A percentile compares a stretch with the other conserved stretches of the same genome.
Conservation (phyloP, 1,284 basidiomycete species). For the Moesziomyces globuligerus region DNA sequence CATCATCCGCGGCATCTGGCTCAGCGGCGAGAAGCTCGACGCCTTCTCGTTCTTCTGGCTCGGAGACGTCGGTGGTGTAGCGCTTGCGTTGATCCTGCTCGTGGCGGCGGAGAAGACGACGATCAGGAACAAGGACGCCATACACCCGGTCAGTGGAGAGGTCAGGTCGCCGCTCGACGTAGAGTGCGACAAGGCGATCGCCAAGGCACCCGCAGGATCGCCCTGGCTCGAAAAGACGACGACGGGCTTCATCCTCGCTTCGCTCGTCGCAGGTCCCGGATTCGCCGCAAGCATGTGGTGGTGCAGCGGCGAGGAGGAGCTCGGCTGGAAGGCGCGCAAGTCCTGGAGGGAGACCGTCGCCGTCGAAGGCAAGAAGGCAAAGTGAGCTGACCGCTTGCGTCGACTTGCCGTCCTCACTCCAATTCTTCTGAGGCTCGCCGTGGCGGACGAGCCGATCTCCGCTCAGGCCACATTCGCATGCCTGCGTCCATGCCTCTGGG, state of each 20-base stretch:
- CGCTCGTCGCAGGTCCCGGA: slow-evolving; percentile 39
- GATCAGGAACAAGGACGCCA: slow-evolving; percentile 25
- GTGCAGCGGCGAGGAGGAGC: slow-evolving; percentile 54
- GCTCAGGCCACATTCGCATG: too few species aligned
- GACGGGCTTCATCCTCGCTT: slow-evolving; percentile 22
- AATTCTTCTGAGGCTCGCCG: too few species aligned
- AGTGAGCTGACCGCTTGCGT: too few species aligned
- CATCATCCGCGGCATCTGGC: slow-evolving; percentile 22
- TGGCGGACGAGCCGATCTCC: too few species aligned
- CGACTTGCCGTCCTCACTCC: too few species aligned
- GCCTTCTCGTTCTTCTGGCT: slow-evolving; percentile 42
- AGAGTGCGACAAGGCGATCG: slow-evolving; percentile 51
- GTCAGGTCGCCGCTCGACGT: slow-evolving; percentile 33
- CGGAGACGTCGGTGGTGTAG: slow-evolving; percentile 33
- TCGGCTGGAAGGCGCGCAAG: slow-evolving; percentile 53
- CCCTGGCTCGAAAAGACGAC: slow-evolving; percentile 46
- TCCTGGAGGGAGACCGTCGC: slow-evolving; percentile 50
- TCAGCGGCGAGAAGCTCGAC: slow-evolving; percentile 22
- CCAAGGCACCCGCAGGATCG: slow-evolving; percentile 44
- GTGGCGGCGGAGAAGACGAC: slow-evolving; percentile 38
- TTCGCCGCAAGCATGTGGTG: slow-evolving; percentile 55
- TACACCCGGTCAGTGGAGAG: slow-evolving; percentile 38
- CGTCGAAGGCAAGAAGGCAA: slow-evolving; percentile 48
- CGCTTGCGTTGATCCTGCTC: slow-evolving; percentile 17
- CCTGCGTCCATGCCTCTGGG: too few species aligned